Percentiles rank a stretch among this genome's conserved stretches.
phyloP scores from a whole-genome alignment of 78 protist species.

The Dictyostelium capitatum region DNA sequence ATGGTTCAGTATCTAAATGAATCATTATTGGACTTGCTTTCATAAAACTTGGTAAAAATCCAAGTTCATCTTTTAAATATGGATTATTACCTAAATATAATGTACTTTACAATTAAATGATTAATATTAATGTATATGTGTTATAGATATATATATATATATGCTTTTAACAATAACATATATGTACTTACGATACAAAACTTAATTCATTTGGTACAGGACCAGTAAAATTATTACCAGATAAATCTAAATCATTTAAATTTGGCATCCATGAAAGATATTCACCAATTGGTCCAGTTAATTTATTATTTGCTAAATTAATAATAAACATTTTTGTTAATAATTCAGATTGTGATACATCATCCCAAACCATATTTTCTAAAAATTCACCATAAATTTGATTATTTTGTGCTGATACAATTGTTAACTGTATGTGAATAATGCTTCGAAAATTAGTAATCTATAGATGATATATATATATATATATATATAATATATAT shows the following conservation, averaged over 20 bases:
- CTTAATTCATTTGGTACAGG: constrained; percentile 38
- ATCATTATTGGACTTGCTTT: not conserved
- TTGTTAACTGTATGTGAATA: constrained; percentile 5
- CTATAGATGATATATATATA: no score
- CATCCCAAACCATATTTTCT: constrained; percentile 77
- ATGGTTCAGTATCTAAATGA: constrained; percentile 9
- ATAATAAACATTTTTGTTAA: constrained; percentile 41
- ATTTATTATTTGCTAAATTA: constrained; percentile 14
- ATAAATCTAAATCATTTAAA: constrained; percentile 54
- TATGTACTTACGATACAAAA: not conserved
- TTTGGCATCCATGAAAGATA: constrained; percentile 66
- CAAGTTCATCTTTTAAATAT: not conserved
- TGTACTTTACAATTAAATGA: not conserved
- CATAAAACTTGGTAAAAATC: constrained; percentile 51
- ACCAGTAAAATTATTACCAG: constrained; percentile 39
- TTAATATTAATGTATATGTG: not conserved
- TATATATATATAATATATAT: no score
- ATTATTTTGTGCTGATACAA: constrained; percentile 47
- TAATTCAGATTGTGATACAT: constrained; percentile 14
- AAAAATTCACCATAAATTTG: constrained; percentile 55
- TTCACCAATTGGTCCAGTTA: constrained; percentile 19
- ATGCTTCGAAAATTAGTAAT: no score
- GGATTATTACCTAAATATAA: constrained; percentile 34
- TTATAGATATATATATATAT: no score
- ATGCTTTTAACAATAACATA: not conserved